phyloP scores from a whole-genome alignment of 768 basidiomycete species.

The Dendrothele bispora region DNA sequence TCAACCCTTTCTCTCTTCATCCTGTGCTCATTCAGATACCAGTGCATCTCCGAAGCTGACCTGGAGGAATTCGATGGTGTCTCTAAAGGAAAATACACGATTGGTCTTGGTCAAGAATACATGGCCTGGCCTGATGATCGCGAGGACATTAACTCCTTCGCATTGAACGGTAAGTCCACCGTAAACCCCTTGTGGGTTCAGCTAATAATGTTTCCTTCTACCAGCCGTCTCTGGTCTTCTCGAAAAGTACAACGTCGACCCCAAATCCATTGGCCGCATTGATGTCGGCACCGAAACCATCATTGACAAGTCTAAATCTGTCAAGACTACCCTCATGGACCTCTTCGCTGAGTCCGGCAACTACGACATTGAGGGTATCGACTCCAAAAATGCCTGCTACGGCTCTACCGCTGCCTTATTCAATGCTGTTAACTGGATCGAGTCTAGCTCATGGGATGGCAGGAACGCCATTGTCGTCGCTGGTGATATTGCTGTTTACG shows the following conservation, averaged over 20 bases:
- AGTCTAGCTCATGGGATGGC: slow-evolving; percentile 95
- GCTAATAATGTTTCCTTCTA: slow-evolving; percentile 7
- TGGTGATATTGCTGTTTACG: slow-evolving; percentile 98
- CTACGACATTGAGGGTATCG: slow-evolving; percentile 97
- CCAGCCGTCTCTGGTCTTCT: slow-evolving; percentile 89
- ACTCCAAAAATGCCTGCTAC: slow-evolving; percentile 99
- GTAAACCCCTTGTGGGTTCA: slow-evolving; percentile 1
- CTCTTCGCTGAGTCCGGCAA: slow-evolving; percentile 92
- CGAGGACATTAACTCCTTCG: slow-evolving; percentile 99
- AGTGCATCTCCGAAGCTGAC: slow-evolving; percentile 96
- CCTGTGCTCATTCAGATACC: slow-evolving; percentile 8
- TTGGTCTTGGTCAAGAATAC: slow-evolving; percentile 95
- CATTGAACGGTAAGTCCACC: slow-evolving; percentile 77
- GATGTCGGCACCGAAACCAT: slow-evolving; percentile 99
- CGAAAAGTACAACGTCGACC: slow-evolving; percentile 94
- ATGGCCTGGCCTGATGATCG: slow-evolving; percentile 99
- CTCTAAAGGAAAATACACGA: slow-evolving; percentile 95
- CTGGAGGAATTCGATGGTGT: slow-evolving; percentile 95
- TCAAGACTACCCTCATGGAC: slow-evolving; percentile 98
- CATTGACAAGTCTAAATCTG: slow-evolving; percentile 99
- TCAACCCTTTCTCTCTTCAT: neutral
- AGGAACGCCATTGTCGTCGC: slow-evolving; percentile 95
- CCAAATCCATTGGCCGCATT: slow-evolving; percentile 93
- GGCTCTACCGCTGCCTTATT: slow-evolving; percentile 98
- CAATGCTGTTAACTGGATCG: slow-evolving; percentile 99